Conservation (phyloP, 345 rosid genomes). For the Moricandia moricandioides region DNA sequence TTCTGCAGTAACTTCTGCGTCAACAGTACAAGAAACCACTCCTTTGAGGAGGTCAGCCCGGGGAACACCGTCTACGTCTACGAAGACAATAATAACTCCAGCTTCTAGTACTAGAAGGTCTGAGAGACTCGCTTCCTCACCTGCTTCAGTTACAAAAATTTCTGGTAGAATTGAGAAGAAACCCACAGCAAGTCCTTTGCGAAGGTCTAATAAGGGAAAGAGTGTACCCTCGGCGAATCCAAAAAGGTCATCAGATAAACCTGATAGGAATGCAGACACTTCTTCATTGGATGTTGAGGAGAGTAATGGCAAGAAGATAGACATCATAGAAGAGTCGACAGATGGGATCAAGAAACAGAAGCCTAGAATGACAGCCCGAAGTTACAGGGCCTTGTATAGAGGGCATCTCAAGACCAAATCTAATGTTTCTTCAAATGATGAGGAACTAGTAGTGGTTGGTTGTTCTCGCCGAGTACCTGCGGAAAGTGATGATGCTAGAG, state of each 20-base stretch:
- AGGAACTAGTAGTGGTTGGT: slow-evolving; percentile 25
- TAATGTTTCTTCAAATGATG: slow-evolving; percentile 29
- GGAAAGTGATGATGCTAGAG: slow-evolving; percentile 37
- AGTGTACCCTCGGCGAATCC: slow-evolving; percentile 39
- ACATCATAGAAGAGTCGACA: slow-evolving; percentile 37
- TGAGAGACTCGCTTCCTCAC: slow-evolving; percentile 42
- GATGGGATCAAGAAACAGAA: slow-evolving; percentile 39
- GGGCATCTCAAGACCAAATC: slow-evolving; percentile 29
- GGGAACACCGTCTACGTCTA: slow-evolving; percentile 38
- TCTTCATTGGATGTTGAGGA: slow-evolving; percentile 32
- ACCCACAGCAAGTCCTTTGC: slow-evolving; percentile 39
- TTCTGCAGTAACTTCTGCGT: slow-evolving; percentile 16
- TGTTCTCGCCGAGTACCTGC: slow-evolving; percentile 30
- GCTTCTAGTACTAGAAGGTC: slow-evolving; percentile 49
- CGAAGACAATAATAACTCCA: slow-evolving; percentile 34
- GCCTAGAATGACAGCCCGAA: slow-evolving; percentile 40
- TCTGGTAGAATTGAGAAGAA: slow-evolving; percentile 45
- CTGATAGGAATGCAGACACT: slow-evolving; percentile 29
- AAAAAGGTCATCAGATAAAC: slow-evolving; percentile 44
- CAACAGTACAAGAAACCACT: slow-evolving; percentile 28
- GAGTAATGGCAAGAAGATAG: slow-evolving; percentile 40
- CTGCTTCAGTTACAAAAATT: slow-evolving; percentile 39
- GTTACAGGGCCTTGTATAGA: slow-evolving; percentile 46
- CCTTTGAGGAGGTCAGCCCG: slow-evolving; percentile 54
- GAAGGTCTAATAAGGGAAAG: slow-evolving; percentile 60